Conservation (phyloP, 139 green algal species). For the Chlorella sorokiniana region DNA sequence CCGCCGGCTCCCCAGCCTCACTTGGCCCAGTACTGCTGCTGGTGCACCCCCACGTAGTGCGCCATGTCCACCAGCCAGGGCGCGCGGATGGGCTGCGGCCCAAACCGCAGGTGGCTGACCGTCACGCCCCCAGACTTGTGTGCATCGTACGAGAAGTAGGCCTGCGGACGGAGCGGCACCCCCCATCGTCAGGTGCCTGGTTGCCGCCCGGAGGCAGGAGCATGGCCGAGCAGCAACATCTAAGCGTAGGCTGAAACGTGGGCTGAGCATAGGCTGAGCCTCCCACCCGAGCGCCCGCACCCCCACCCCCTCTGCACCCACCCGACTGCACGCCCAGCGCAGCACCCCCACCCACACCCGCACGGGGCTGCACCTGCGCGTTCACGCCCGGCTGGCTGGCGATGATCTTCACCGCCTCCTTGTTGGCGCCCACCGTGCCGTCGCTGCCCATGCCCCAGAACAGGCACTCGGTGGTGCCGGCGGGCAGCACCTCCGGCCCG, state of each 20-base stretch:
- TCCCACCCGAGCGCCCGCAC: too few species aligned
- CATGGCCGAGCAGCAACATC: too few species aligned
- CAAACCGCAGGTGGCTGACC: slow-evolving; percentile 62
- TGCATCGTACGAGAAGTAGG: slow-evolving; percentile 64
- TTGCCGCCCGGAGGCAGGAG: too few species aligned
- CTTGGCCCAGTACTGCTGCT: slow-evolving; percentile 29
- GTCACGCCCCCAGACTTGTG: slow-evolving; percentile 66
- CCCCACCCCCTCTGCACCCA: too few species aligned
- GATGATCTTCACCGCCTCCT: slow-evolving; percentile 70
- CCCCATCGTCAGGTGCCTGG: too few species aligned
- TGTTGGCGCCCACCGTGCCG: slow-evolving; percentile 67
- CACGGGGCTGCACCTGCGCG: slow-evolving; percentile 54
- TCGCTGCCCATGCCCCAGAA: slow-evolving; percentile 69
- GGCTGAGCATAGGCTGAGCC: too few species aligned
- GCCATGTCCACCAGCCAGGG: slow-evolving; percentile 58
- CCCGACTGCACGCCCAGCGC: too few species aligned
- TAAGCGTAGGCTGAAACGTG: too few species aligned
- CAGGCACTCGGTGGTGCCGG: slow-evolving; percentile 58
- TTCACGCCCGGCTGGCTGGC: slow-evolving; percentile 37
- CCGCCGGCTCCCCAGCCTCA: not conserved
- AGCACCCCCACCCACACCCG: too few species aligned
- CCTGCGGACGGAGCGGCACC: too few species aligned
- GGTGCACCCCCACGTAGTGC: slow-evolving; percentile 59
- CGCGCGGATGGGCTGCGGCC: slow-evolving; percentile 45
- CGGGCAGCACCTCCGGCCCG: slow-evolving; percentile 47